Base-by-base conservation (phyloP, 441 rosid species). In the Gossypium gossypioides region DNA sequence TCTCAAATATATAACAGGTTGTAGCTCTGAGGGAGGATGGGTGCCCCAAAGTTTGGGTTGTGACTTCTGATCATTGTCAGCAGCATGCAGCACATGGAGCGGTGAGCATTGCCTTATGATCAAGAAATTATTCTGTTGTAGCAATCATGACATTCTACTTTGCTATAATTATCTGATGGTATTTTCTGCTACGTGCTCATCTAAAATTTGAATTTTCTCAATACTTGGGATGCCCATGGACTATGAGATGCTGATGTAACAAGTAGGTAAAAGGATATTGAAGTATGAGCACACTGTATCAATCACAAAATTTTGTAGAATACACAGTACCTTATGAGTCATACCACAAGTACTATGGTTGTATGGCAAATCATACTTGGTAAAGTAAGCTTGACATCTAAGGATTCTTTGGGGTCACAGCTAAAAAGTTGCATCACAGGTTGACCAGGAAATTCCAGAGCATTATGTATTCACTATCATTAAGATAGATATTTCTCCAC, bases 11-110 rank as follows among this genome's bases (percentile, higher is more conserved):
- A 25, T 44, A 55, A 75, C 81, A 91, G 98, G 94, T 93, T 73
- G 95, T 78, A 63, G 95, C 92, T 34, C 79, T 94, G 79, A 94
- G 72, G 84, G 89, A 86, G 56, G 96, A 90, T 77, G 98, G 97
- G 61, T 89, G 97, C 76, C 97, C 96, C 27, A 87, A 81, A 78
- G 96, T 94, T 29, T 90, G 97, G 98, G 98, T 94, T 56, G 96
- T 83, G 75, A 93, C 97, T 71, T 93, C 98, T 63, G 98, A 93
- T 83, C 86, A 62, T 68, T 74, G 75, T 73, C 91, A 93, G 74
- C 96, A 93, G 81, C 90, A 87, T 51, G 89, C 96, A 3, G 96
- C 96, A 13, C 79, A 89, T 82, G 98, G 91, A 86, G 98, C 96
- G 60, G 97, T 91, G 90, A 67, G 88, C 74, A 22, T 76, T 8